Conservation (phyloP, 345 rosid genomes). For the Linum trigynum region DNA sequence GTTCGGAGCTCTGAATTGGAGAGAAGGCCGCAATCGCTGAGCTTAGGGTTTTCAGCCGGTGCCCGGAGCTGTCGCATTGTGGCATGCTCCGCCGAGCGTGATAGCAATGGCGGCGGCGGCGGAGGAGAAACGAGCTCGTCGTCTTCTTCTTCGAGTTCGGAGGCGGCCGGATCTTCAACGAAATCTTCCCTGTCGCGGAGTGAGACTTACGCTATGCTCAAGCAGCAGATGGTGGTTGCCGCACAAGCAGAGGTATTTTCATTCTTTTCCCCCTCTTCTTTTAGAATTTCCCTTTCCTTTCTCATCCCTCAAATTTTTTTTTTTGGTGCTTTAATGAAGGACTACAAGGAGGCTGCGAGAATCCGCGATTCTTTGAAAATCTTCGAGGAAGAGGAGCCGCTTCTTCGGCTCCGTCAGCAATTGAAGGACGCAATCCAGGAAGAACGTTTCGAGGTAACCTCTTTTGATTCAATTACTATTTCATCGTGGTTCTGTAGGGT, state of each 20-base stretch:
- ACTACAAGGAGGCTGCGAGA: slow-evolving; percentile 64
- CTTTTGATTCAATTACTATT: neutral
- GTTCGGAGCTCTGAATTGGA: neutral
- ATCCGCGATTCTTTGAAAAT: slow-evolving; percentile 49
- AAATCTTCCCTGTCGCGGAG: slow-evolving; percentile 34
- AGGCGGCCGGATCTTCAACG: slow-evolving; percentile 6
- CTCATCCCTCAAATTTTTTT: neutral
- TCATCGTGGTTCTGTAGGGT: neutral
- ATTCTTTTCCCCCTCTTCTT: neutral
- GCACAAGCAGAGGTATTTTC: slow-evolving; percentile 46
- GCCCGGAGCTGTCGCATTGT: slow-evolving; percentile 23
- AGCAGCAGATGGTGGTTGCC: slow-evolving; percentile 63
- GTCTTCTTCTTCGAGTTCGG: slow-evolving; percentile 16
- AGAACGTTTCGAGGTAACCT: slow-evolving; percentile 52
- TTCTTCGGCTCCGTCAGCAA: slow-evolving; percentile 40
- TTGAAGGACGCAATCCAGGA: slow-evolving; percentile 43
- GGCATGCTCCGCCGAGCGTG: slow-evolving; percentile 31
- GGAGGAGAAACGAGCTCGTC: slow-evolving; percentile 28
- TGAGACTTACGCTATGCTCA: slow-evolving; percentile 52
- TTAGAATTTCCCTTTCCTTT: neutral
- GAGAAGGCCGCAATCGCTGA: slow-evolving; percentile 5
- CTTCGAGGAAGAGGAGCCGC: slow-evolving; percentile 65
- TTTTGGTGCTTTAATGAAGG: slow-evolving; percentile 19
- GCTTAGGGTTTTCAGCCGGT: slow-evolving; percentile 7
- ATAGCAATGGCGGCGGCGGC: slow-evolving; percentile 25